phyloP scores from a whole-genome alignment of 2,329 filamentous ascomycete genomes.

The Phialophora verrucosa region DNA sequence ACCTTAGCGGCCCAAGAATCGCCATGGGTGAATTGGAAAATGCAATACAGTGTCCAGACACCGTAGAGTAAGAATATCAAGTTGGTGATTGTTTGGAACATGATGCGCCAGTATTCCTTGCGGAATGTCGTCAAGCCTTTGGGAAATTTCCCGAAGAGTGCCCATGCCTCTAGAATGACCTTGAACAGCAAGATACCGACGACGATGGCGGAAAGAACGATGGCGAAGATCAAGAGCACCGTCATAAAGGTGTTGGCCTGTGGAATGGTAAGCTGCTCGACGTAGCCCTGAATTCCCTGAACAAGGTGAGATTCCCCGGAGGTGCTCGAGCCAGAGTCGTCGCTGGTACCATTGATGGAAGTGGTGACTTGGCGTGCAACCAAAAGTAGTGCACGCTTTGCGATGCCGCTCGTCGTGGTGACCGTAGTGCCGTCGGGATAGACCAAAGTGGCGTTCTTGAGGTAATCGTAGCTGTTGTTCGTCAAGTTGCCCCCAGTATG shows the following conservation, averaged over 20 bases:
- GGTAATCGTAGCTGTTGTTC: conserved; percentile 73
- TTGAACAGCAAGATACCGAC: conserved; percentile 89
- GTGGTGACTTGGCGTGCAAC: conserved; percentile 57
- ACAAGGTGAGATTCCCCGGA: conserved; percentile 63
- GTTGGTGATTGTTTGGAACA: conserved; percentile 86
- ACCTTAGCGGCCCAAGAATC: conserved; percentile 92
- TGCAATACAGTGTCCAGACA: conserved; percentile 92
- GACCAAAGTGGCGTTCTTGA: conserved; percentile 77
- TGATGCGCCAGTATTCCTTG: conserved; percentile 93
- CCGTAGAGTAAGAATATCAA: conserved; percentile 92
- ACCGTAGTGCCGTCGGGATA: conserved; percentile 66
- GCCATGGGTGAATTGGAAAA: conserved; percentile 91
- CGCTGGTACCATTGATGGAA: conserved; percentile 46
- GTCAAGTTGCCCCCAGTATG: conserved; percentile 87
- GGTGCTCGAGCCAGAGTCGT: conserved; percentile 42
- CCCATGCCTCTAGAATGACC: conserved; percentile 87
- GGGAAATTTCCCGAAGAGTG: conserved; percentile 86
- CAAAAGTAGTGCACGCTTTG: conserved; percentile 65
- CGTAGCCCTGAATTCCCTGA: conserved; percentile 78
- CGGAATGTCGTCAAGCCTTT: conserved; percentile 81
- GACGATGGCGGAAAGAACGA: conserved; percentile 80
- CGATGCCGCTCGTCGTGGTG: conserved; percentile 47
- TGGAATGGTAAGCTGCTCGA: conserved; percentile 83
- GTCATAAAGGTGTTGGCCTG: conserved; percentile 96
- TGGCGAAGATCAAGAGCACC: conserved; percentile 83